Evolutionary conservation across 2,329 filamentous ascomycete genomes (phyloP), one percentile per base, ranked within the genome.

Genomic region (Colletotrichum filicis): DNA sequence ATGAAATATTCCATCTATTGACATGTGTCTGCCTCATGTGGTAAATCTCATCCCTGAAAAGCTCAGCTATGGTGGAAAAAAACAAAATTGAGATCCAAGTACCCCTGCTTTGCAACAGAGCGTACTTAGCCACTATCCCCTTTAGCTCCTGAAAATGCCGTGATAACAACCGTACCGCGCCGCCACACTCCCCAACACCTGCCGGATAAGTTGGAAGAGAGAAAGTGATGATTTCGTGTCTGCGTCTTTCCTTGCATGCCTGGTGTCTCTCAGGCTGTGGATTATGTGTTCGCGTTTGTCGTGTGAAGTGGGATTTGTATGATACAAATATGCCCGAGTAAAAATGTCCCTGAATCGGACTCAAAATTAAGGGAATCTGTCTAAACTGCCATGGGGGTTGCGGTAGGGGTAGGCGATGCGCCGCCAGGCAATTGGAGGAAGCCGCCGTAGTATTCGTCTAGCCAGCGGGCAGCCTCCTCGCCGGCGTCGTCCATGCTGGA

Each of bases 381-480:
- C 61, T 73, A 73, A n/a, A 66, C 60, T 57, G 68, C 32, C 64
- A 69, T 69, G 46, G 69, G 69, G 37, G 69, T 73, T 16, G 65
- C 28, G 4, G 73, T 73, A 9, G 73, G 32, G 30, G 65, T 66
- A n/a, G 73, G 65, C 12, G 73, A 74, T 19, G 64, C 35, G 37
- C 55, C 65, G 49, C 66, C 66, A 46, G 87, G 87, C 46, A 89
- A 78, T 78, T 89, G 83, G 79, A 90, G 82, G 78, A 90, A 90
- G 30, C 87, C 85, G 56, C 83, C 83, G 75, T 89, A 90, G 77
- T 90, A 90, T 19, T 80, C 79, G 75, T 90, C 87, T 28, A 90
- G 80, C 88, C 88, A 90, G 73, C 80, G 82, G 32, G 88, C 88
- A 9, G 88, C 88, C 59, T 86, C 83, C 55, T 85, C 80, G 55